A percentile compares a stretch with the other conserved stretches of the same genome.
These are phyloP conservation scores for Tuber calosporum DNA, from an alignment of 495 filamentous ascomycete genomes.

Conservation along the genomic window DNA sequence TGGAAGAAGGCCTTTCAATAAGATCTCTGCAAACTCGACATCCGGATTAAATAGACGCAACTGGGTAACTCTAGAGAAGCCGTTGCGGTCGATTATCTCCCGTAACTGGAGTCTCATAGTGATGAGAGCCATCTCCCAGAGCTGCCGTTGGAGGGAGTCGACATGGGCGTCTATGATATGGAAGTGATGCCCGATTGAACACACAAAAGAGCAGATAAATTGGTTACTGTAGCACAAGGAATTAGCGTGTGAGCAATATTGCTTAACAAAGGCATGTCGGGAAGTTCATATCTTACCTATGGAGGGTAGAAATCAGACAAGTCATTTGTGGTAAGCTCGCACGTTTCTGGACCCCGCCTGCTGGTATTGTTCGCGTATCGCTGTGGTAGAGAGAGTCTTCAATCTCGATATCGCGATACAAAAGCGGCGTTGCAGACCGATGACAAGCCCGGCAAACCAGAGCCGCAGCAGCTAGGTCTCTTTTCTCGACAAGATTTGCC, in stretches of 20 bases:
- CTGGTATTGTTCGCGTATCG: neutral
- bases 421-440: constrained; percentile 20
- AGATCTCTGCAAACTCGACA: constrained; percentile 27
- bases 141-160: constrained; percentile 15
- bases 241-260: constrained; percentile 17
- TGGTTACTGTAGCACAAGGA: constrained; percentile 18
- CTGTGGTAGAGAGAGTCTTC: constrained; percentile 9
- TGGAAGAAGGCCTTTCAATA: constrained; percentile 27
- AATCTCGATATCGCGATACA: constrained; percentile 32
- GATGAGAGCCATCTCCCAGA: constrained; percentile 23
- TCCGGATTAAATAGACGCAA: constrained; percentile 22
- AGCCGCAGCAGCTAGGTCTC: constrained; percentile 17
- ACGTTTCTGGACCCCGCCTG: constrained; percentile 9
- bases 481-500: constrained; percentile 24
- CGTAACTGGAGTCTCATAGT: constrained; percentile 18
- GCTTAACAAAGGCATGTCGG: neutral
- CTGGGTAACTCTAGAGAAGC: constrained; percentile 27
- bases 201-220: constrained; percentile 28
- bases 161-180: constrained; percentile 5
- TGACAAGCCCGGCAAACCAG: constrained; percentile 32
- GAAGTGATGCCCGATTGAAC: constrained; percentile 23
- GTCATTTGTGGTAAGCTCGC: constrained; percentile 21
- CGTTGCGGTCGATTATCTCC: constrained; percentile 28
- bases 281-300: constrained; percentile 24
- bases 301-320: constrained; percentile 16